Evolutionary conservation across 306 rosid genomes (phyloP), one percentile per base, ranked within the genome.

Genomic region (Dryas octopetala): DNA sequence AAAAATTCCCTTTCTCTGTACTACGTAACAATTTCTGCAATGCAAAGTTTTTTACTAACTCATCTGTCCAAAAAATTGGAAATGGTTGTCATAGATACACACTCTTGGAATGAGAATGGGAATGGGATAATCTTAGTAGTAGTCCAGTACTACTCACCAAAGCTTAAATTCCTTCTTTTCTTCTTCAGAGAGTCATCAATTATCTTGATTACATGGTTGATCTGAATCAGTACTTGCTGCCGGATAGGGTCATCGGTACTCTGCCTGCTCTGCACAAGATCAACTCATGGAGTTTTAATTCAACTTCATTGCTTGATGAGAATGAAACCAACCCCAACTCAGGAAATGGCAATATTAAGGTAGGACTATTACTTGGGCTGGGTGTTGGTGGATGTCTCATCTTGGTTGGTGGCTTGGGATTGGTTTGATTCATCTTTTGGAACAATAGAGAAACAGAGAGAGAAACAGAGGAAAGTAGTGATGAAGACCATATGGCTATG

Each of bases 211-310:
- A 41, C 19, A 17, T 0, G 0, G 49, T 80, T 52, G 63, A 86
- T 68, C 43, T 83, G 11, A 63, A 62, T 9, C 6, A 50, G 5
- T 0, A 7, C 26, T 68, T 85, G 71, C 49, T 32, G 53, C 76
- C 79, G 0, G 70, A 71, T 14, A n/a, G 9, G 3, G 80, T 79
- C 66, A 26, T 53, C 4, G 53, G 53, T 10, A 0, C 5, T 45
- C 0, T 4, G 4, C 0, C 40, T 17, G 53, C 53, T 10, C 16
- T 65, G 16, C 53, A 45, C 6, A 45, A 0, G 9, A 44, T 64
- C 69, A 43, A 43, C 15, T n/a, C 9, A 15, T 64, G 51, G 69
- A 64, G 51, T n/a, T 64, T 64, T 16, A 16, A 44, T 43, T 64
- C 38, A 4, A 64, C 69, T 1, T 4, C n/a, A 9, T 2, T 64